Evolutionary conservation across 2,329 filamentous ascomycete genomes (phyloP), one percentile per base, ranked within the genome.

Genomic region (Colletotrichum simmondsii): DNA sequence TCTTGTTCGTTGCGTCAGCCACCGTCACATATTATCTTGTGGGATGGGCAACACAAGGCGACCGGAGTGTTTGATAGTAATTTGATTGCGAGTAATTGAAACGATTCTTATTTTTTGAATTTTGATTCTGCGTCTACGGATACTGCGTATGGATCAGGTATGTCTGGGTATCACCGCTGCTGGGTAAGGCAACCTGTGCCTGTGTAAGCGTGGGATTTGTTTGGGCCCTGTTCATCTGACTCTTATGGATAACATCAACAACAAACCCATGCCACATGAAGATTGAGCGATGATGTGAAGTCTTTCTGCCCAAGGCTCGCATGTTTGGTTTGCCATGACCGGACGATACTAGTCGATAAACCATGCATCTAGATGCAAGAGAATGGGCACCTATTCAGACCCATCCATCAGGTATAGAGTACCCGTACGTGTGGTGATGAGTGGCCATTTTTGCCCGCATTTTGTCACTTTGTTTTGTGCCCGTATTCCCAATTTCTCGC

Each of bases 1-100:
- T 68, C 52, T 62, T 28, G 49, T 42, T 42, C 49, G 60, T 65
- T 70, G 70, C 70, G 54, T 70, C 70, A 72, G 63, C 54, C 32
- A 46, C 60, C 61, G 60, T 72, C 60, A 61, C 60, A 35, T 30
- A 32, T 28, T 19, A 19, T 42, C 37, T 19, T 42, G 14, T 42
- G 37, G 16, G 37, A 42, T 42, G 37, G 16, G 6, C 37, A 42
- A 42, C 37, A 42, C 37, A 42, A 42, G 16, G 6, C 37, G 37
- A 42, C 16, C 37, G 16, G 37, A 42, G 37, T 42, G n/a, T n/a
- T n/a, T n/a, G n/a, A n/a, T n/a, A n/a, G n/a, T n/a, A n/a, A n/a
- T n/a, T n/a, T n/a, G n/a, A n/a, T n/a, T 2, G 12, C 35, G 12
- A 37, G 35, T 37, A 6, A 37, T 12, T 37, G 35, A 42, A 19